Evolutionary conservation across 2,329 filamentous ascomycete genomes (phyloP), one percentile per base, ranked within the genome.

Genomic region (Alternaria tenuissima): DNA sequence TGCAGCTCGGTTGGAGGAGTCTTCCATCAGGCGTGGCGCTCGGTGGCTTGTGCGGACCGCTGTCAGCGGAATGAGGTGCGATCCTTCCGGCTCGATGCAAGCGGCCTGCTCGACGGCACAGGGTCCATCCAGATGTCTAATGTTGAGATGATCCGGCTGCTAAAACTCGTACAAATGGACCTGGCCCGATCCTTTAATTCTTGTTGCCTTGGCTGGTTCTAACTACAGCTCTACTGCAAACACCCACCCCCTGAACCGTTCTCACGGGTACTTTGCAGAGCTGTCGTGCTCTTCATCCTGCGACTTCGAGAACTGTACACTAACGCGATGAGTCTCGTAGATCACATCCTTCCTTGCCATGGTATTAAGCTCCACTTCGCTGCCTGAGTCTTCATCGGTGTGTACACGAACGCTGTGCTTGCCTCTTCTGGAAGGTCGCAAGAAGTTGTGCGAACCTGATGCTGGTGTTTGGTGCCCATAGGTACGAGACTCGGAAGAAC

Each of bases 291-390:
- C 53, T 16, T 65, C 62, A 18, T 64, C 61, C 6, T 44, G 42
- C 44, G 60, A 57, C 14, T 59, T 48, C 7, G 66, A 70, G 22
- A 63, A 70, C n/a, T 70, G 64, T 28, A 70, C 66, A 24, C 66
- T 70, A 30, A 70, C 55, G 22, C 64, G 54, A 7, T 59, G 60
- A 22, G 66, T 70, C 54, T 67, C 66, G 53, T 70, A 70, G 24
- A 70, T 68, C 41, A 68, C 67, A 53, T 70, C 64, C 26, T 68
- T 70, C 34, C 66, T 65, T 14, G 38, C 22, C 18, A 70, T 32
- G 16, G 52, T 58, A 30, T 70, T 70, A 26, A 70, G 59, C 58
- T 70, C 67, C 22, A 70, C 66, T 49, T 70, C 67, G 47, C 67
- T 70, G 18, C 67, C 67, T 9, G 67, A 68, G 26, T 66, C 65